Evolutionary conservation across 78 protist species (phyloP).

Genomic region (Cavenderia fasciculata): DNA sequence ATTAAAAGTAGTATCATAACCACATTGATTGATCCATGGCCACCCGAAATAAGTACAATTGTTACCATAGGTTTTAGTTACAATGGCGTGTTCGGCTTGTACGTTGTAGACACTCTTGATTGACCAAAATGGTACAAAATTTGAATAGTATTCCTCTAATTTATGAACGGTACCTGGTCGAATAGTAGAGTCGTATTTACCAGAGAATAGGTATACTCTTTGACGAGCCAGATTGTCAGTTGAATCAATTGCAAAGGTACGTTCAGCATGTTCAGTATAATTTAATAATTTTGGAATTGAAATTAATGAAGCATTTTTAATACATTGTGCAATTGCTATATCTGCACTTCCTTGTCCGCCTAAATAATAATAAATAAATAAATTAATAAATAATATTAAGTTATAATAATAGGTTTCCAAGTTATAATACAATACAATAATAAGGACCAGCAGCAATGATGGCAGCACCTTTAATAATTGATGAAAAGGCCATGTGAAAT

Average conservation of each 20-base stretch:
- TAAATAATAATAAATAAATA: too few species aligned
- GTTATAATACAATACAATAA: too few species aligned
- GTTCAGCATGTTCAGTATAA: slow-evolving; percentile 51
- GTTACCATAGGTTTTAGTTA: slow-evolving; percentile 65
- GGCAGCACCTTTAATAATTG: slow-evolving; percentile 22
- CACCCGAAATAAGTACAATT: slow-evolving; percentile 70
- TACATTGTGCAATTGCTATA: slow-evolving; percentile 56
- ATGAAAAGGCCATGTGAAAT: slow-evolving; percentile 11
- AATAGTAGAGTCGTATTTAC: slow-evolving; percentile 62
- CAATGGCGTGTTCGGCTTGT: slow-evolving; percentile 55
- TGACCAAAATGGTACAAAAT: neutral
- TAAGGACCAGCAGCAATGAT: slow-evolving; percentile 7
- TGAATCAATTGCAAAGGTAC: slow-evolving; percentile 37
- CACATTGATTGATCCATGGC: slow-evolving; percentile 84
- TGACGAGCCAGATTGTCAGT: slow-evolving; percentile 27
- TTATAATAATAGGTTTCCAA: too few species aligned
- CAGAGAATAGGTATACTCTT: slow-evolving; percentile 59
- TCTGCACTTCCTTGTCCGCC: slow-evolving; percentile 3
- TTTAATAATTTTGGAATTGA: slow-evolving; percentile 6
- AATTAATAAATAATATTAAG: too few species aligned
- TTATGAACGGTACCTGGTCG: slow-evolving; percentile 31
- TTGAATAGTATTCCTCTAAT: slow-evolving; percentile 19
- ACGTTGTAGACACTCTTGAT: slow-evolving; percentile 5
- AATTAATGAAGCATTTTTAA: slow-evolving; percentile 56
- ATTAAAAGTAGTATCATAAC: slow-evolving; percentile 55